Conservation (phyloP, 2,329 filamentous ascomycete species). For the Claviceps capensis region DNA sequence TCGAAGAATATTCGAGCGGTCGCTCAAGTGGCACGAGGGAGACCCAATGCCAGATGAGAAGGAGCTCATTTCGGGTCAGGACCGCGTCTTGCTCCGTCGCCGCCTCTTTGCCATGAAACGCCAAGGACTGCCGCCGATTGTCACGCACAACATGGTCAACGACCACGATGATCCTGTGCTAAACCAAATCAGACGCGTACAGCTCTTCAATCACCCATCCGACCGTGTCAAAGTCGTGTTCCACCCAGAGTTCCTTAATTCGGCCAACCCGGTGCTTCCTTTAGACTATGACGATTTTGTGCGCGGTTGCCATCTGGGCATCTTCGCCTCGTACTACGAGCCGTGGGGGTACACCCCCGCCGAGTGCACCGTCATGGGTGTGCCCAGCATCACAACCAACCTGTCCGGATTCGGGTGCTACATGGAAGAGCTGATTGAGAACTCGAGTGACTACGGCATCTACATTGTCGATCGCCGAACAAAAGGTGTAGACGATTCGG, state of each 20-base stretch:
- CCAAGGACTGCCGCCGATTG: conserved; percentile 77
- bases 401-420: conserved; percentile 96
- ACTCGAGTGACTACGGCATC: conserved; percentile 94
- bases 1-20: conserved; percentile 86
- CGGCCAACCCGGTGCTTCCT: conserved; percentile 84
- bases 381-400: conserved; percentile 96
- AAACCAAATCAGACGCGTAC: conserved; percentile 88
- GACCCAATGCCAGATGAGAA: conserved; percentile 91
- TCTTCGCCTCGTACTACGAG: conserved; percentile 97
- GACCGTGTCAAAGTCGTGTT: conserved; percentile 97
- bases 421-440: conserved; percentile 98
- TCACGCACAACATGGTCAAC: conserved; percentile 98
- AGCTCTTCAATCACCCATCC: conserved; percentile 89
- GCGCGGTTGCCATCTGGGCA: conserved; percentile 84
- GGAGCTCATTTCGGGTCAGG: conserved; percentile 81
- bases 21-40: conserved; percentile 89
- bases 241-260: conserved; percentile 95
- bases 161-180: conserved; percentile 86
- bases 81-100: conserved; percentile 82
- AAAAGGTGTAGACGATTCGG: conserved; percentile 94
- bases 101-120: conserved; percentile 96
- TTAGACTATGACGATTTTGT: conserved; percentile 98
- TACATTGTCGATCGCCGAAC: conserved; percentile 94
- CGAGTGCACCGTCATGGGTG: conserved; percentile 97
- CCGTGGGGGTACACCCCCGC: conserved; percentile 98